A percentile compares a stretch with the other conserved stretches of the same genome.
Evolutionary conservation across 2,329 filamentous ascomycete genomes (phyloP).

Genomic region (Colletotrichum noveboracense): DNA sequence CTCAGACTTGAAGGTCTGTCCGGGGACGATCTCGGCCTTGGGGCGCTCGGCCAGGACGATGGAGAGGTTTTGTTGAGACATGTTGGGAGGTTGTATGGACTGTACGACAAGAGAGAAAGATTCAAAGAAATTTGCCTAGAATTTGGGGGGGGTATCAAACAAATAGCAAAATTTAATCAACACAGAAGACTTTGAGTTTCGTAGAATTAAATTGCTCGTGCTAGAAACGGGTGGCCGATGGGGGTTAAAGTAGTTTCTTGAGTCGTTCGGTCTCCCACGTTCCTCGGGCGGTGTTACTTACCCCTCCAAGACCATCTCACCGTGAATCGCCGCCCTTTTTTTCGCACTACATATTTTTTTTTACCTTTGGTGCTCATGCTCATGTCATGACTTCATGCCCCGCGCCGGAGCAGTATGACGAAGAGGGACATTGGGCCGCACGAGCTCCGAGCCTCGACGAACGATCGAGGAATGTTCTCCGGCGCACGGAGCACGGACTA

Average conservation of each 20-base stretch:
- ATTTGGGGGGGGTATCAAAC: neutral
- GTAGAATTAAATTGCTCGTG: neutral
- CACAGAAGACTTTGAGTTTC: neutral
- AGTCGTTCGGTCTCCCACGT: neutral
- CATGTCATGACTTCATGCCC: conserved; percentile 20
- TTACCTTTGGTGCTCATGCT: neutral
- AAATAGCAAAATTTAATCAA: neutral
- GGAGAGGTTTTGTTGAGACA: conserved; percentile 50
- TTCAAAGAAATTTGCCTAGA: neutral
- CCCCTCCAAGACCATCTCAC: neutral
- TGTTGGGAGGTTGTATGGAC: conserved; percentile 26
- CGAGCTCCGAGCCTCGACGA: conserved; percentile 13
- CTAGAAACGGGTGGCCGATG: neutral
- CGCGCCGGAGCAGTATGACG: conserved; percentile 14
- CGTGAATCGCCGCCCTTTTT: neutral
- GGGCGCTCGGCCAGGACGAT: conserved; percentile 71
- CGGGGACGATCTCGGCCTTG: conserved; percentile 63
- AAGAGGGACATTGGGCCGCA: conserved; percentile 16
- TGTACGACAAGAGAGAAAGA: neutral
- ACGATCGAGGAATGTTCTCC: conserved; percentile 21
- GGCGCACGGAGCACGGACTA: conserved; percentile 17
- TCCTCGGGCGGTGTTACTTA: neutral
- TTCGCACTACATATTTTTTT: neutral
- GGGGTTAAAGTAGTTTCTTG: neutral
- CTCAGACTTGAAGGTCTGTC: conserved; percentile 66